These are phyloP conservation scores for Albophoma yamanashiensis DNA, from an alignment of 2,329 filamentous ascomycete species.

Conservation along the genomic window DNA sequence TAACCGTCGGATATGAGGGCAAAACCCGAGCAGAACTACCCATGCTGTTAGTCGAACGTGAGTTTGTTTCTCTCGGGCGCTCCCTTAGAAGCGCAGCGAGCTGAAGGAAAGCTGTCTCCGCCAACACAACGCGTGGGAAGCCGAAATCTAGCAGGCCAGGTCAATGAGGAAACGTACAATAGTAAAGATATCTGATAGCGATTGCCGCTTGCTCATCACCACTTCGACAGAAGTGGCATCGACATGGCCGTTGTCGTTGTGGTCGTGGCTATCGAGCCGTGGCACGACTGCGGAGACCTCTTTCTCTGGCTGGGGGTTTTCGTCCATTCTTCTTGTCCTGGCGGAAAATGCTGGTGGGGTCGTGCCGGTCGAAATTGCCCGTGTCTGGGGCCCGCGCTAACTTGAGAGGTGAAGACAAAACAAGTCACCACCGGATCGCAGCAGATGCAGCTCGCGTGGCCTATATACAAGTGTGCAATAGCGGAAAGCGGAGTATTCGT, in stretches of 20 bases:
- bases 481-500: neutral
- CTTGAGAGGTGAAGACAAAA: neutral
- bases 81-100: no score
- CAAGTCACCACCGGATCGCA: neutral
- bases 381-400: neutral
- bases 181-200: constrained; percentile 14
- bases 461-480: neutral
- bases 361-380: neutral
- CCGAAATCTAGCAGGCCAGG: neutral
- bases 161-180: constrained; percentile 8
- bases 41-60: neutral
- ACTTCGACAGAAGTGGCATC: neutral
- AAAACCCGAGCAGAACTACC: constrained; percentile 16
- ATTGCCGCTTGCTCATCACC: constrained; percentile 6
- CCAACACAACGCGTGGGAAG: no score
- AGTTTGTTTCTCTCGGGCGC: no score
- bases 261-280: neutral
- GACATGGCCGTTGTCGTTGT: neutral
- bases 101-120: no score
- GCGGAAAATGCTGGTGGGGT: neutral
- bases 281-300: neutral
- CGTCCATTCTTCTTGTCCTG: neutral
- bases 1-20: constrained; percentile 25
- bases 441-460: neutral
- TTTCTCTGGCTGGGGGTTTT: neutral